phyloP scores from a whole-genome alignment of 1,139 yeast genomes.

The Candida glucosophila region DNA sequence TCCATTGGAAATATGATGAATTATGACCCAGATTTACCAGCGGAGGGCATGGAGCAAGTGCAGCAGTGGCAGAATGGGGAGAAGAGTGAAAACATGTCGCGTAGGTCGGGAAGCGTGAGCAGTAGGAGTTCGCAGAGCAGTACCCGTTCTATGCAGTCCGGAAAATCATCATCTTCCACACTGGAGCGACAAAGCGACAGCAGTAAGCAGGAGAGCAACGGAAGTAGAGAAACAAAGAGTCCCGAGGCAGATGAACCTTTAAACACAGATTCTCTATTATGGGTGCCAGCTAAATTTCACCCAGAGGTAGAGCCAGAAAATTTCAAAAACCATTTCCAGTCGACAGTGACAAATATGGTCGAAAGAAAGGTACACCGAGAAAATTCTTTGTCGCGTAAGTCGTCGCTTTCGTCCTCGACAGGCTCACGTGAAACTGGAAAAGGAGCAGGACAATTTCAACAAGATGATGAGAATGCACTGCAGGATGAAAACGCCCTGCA shows the following conservation, averaged over 20 bases:
- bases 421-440: too few relatives aligned
- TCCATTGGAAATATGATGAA: slow-evolving; percentile 49
- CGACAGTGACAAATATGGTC: slow-evolving; percentile 68
- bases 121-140: not conserved
- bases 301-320: slow-evolving; percentile 92
- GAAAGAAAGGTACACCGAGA: slow-evolving; percentile 31
- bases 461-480: slow-evolving; percentile 3
- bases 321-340: slow-evolving; percentile 73
- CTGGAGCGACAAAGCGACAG: not conserved
- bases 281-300: slow-evolving; percentile 95
- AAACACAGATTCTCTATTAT: slow-evolving; percentile 38
- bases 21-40: slow-evolving; percentile 50
- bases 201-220: too few relatives aligned
- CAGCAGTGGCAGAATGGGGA: slow-evolving; percentile 16
- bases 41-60: slow-evolving; percentile 27
- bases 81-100: slow-evolving; percentile 2
- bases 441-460: slow-evolving; percentile 1
- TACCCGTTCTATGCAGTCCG: slow-evolving; percentile 1
- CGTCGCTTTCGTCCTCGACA: slow-evolving; percentile 22
- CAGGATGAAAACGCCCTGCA: slow-evolving; percentile 2
- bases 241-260: slow-evolving; percentile 16
- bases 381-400: slow-evolving; percentile 22
- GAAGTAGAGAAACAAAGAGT: not conserved
- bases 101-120: not conserved
- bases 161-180: not conserved